Base-by-base conservation (phyloP, 805 yeast species). In the Vanderwaltozyma tropicalis region DNA sequence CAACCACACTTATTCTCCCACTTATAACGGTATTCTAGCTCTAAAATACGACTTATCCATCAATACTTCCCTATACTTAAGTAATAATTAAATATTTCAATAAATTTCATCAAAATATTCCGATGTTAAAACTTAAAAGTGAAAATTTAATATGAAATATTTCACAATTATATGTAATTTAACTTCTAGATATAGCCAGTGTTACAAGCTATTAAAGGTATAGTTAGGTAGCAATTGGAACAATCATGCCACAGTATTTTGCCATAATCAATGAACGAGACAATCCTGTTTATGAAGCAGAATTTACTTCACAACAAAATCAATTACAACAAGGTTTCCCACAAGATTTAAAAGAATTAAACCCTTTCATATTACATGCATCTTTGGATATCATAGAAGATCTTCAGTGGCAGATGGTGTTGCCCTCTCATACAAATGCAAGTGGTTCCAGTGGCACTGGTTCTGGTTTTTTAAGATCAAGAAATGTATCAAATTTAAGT, bases 311-410 rank as follows among this genome's bases (percentile, higher is more conserved):
- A 3, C 32, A 45, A 46, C 16, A 34, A 31, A 15, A 22, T 18
- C 32, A 31, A 37, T n/a, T 32, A 31, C 21, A 41, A 31, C 15
- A 32, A 10, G 29, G 34, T 11, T 37, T 37, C 39, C 32, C 50
- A 29, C 31, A 73, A 8, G 83, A 78, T 35, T 72, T 85, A 57
- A 71, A 72, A 48, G 95, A 89, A 52, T 62, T 89, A 27, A 78
- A 81, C 47, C 96, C 96, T 17, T 89, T 87, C 52, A 78, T 92
- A 21, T 72, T 88, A 26, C 94, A 92, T 53, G 74, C 96, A 1
- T 76, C 97, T 2, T 61, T 92, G 27, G 98, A 92, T 57, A 69
- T 92, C n/a, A 77, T 92, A 0, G 96, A 92, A 45, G 95, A 88
- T 49, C 61, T 76, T 2, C 96, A 87, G 54, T 87, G 95, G 89